Conservation (phyloP, 345 rosid species). For the Rhodamnia rubescens region DNA sequence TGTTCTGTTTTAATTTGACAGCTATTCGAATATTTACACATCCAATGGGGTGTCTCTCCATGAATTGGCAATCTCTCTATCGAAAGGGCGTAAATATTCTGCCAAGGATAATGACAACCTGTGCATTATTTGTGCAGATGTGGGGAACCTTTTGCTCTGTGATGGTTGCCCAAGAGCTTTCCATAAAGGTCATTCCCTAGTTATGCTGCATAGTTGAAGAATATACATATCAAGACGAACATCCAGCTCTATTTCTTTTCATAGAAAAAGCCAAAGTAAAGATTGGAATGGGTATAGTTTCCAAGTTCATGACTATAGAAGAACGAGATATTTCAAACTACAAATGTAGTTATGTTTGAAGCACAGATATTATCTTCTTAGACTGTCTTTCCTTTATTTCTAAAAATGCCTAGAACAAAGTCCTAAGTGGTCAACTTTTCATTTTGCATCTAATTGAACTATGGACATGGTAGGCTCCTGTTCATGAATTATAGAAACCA, state of each 20-base stretch:
- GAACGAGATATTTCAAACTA: not conserved
- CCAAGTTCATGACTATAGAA: not conserved
- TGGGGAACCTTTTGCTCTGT: slow-evolving; percentile 87
- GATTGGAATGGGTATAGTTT: not conserved
- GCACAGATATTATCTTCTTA: not conserved
- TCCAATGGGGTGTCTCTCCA: slow-evolving; percentile 97
- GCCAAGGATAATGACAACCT: slow-evolving; percentile 71
- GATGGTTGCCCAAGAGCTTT: slow-evolving; percentile 98
- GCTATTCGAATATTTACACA: slow-evolving; percentile 87
- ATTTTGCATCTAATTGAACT: not conserved
- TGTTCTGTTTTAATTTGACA: slow-evolving; percentile 22
- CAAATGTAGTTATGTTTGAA: not conserved
- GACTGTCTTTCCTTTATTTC: not conserved
- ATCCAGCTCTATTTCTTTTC: not conserved
- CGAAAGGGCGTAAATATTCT: slow-evolving; percentile 61
- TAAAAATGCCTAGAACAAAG: not conserved
- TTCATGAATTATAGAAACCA: not conserved
- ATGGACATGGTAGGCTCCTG: not conserved
- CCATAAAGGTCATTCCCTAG: slow-evolving; percentile 30
- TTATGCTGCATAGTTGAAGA: not conserved
- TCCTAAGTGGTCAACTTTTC: not conserved
- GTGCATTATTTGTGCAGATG: slow-evolving; percentile 92
- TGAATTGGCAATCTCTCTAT: slow-evolving; percentile 82
- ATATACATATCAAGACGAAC: not conserved
- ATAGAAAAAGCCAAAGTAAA: not conserved